Base-by-base conservation (phyloP, 768 basidiomycete genomes). In the Terana coerulea region DNA sequence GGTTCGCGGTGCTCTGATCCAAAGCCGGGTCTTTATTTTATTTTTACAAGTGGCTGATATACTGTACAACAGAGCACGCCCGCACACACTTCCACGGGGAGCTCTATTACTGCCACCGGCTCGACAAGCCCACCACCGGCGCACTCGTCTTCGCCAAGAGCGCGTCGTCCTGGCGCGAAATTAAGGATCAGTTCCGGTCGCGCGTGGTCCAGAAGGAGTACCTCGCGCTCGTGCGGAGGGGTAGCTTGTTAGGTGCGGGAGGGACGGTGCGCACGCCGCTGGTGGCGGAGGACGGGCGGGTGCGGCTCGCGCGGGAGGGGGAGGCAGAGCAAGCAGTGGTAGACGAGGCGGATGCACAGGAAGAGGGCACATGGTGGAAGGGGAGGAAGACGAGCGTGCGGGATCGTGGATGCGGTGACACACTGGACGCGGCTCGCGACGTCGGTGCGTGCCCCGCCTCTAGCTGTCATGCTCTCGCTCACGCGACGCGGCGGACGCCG, bases 111-210 rank as follows among this genome's bases (percentile, higher is more conserved):
- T 76, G 86, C 19, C 86, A 88, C 61, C 76, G 86, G 12, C 72
- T 88, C 4, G 85, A 87, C 69, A 84, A 83, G 86, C 64, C 71
- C 1, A 86, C 84, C 1, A 87, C 86, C 0, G 86, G 86, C 22
- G 75, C 74, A 25, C 68, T 87, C 17, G 55, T 81, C n/a, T 67
- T 87, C 14, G 81, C 80, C 7, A 72, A 75, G 11, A 75, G 75
- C 19, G 49, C 65, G 4, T 39, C 61, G 14, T 54, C 69, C 22
- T 78, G 81, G 1, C 72, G 71, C 37, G 69, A 75, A n/a, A 53
- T 87, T 3, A 76, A 77, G 0, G 69, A 66, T n/a, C 84, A 86
- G 58, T 82, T 88, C 49, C 65, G 67, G 26, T 53, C 68, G 24
- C 71, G 75, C 35, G 65, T 65, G 0, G 67, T 86, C 10, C 62